Conservation (phyloP, 2,329 filamentous ascomycete genomes). For the Sarocladiaceae sp. region DNA sequence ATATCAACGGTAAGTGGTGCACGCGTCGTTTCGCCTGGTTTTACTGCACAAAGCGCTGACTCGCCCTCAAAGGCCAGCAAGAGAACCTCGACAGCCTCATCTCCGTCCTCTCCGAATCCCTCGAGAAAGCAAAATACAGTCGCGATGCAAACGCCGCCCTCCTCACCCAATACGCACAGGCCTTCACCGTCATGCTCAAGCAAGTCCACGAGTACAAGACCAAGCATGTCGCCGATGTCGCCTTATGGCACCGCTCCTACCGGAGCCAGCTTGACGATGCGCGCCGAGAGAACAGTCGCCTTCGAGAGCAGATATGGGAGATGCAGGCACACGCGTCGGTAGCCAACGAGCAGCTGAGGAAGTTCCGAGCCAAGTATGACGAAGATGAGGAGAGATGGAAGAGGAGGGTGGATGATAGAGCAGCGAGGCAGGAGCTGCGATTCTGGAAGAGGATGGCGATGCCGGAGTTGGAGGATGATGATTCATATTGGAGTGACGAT, state of each 20-base stretch:
- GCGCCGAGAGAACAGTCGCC: constrained; percentile 55
- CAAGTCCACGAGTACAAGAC: constrained; percentile 62
- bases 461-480: constrained; percentile 53
- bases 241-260: constrained; percentile 61
- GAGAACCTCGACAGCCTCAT: constrained; percentile 55
- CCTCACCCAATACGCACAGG: constrained; percentile 51
- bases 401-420: constrained; percentile 44
- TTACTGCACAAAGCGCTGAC: neutral
- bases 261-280: constrained; percentile 58
- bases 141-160: constrained; percentile 55
- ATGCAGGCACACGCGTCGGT: constrained; percentile 55
- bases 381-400: constrained; percentile 50
- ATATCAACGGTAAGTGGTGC: constrained; percentile 46
- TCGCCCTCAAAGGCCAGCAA: constrained; percentile 40
- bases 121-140: constrained; percentile 55
- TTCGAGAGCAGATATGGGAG: constrained; percentile 61
- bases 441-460: constrained; percentile 64
- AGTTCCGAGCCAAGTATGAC: constrained; percentile 50
- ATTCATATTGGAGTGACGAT: constrained; percentile 58
- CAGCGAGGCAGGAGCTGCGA: constrained; percentile 50
- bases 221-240: constrained; percentile 54
- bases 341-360: constrained; percentile 51
- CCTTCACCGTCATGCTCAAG: constrained; percentile 51
- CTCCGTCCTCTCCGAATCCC: constrained; percentile 53
- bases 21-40: constrained; percentile 8